Base-by-base conservation (phyloP, 176 grass and related monocot genomes). In the Aegilops umbellulata region DNA sequence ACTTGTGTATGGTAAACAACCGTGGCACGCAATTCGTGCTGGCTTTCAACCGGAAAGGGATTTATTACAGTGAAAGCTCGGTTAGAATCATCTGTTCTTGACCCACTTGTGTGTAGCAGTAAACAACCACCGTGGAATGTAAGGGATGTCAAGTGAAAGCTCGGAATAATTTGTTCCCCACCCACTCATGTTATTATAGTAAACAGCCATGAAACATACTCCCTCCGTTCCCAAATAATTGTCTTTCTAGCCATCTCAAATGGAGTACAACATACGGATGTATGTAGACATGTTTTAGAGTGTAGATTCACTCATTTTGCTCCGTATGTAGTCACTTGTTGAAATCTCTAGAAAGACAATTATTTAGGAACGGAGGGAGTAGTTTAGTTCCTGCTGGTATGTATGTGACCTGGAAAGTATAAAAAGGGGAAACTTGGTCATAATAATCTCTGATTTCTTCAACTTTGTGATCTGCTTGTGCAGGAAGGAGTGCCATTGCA, bases 401-500 rank as follows among this genome's bases (percentile, higher is more conserved):
- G 5, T 71, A 29, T 34, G 6, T 72, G 2, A 38, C 35, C 69
- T 42, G 69, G 0, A 23, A 41, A 29, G 62, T 10, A 65, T 31
- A 17, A 13, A 88, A 68, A 27, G 19, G 30, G 4, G 77, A 27
- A 29, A 8, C 39, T 65, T 2, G 5, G 53, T 15, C 15, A 10
- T 53, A 78, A 3, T 5, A 78, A 53, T 8, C 30, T 2, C n/a
- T n/a, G n/a, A 12, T 60, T 64, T 83, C 60, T 80, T 80, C 19
- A 75, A 62, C 29, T 32, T 19, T 39, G 22, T 17, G 1, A 2
- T 81, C 47, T 29, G 30, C 53, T 83, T 86, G 85, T 85, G 55
- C 91, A 98, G 93, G 84, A 98, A 95, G 84, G 96, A 98, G 77
- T 98, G 96, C 65, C 93, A 98, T 65, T 98, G 93, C 82, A 98